These are phyloP conservation scores for Aspergillus puulaauensis DNA, from an alignment of 2,329 filamentous ascomycete genomes.

Conservation along the genomic window DNA sequence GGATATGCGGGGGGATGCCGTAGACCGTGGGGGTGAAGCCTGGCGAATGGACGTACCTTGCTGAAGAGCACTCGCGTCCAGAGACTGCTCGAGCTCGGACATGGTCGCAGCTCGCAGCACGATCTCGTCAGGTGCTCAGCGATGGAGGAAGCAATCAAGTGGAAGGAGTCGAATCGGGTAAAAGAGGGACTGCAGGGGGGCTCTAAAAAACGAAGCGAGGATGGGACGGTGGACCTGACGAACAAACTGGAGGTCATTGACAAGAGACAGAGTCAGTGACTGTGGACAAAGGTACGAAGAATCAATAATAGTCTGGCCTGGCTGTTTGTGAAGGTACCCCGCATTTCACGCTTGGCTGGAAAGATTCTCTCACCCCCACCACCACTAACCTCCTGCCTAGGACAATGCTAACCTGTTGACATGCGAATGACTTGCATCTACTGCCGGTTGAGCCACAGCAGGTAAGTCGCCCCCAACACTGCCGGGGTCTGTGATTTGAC, in stretches of 20 bases:
- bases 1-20: not conserved
- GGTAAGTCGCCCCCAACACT: not conserved
- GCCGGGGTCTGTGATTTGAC: not conserved
- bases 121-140: not conserved
- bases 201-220: not conserved
- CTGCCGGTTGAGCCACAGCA: not conserved
- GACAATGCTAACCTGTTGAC: not conserved
- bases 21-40: not conserved
- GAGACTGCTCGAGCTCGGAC: constrained; percentile 5
- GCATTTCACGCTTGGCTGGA: not conserved
- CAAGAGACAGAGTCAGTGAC: not conserved
- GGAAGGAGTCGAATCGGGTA: constrained; percentile 1
- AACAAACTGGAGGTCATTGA: not conserved
- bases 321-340: constrained; percentile 7
- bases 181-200: not conserved
- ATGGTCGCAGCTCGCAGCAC: constrained; percentile 1
- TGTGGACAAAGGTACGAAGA: constrained; percentile 1
- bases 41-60: constrained; percentile 7
- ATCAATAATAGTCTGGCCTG: not conserved
- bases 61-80: constrained; percentile 9
- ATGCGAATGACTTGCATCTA: not conserved
- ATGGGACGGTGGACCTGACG: not conserved
- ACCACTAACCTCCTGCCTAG: not conserved
- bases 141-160: constrained; percentile 1
- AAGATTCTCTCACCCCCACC: not conserved